Percentiles rank a stretch among this genome's conserved stretches.
These are phyloP conservation scores for Volvox africanus DNA, from an alignment of 139 green algal genomes.

Conservation along the genomic window DNA sequence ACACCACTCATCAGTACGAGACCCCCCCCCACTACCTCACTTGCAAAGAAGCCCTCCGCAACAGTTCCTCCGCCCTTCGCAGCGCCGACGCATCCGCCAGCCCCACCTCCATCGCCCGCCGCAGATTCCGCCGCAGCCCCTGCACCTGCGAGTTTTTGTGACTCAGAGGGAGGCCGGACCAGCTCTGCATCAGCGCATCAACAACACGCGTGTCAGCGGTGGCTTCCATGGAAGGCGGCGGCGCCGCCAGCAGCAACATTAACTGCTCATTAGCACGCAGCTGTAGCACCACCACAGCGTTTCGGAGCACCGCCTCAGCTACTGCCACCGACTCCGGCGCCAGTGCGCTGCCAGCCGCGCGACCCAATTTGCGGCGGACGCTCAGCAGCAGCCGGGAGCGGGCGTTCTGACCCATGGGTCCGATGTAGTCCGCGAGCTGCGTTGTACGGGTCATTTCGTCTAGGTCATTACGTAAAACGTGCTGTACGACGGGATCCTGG, in stretches of 20 bases:
- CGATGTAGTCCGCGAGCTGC: not conserved
- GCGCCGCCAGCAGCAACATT: constrained; percentile 7
- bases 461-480: constrained; percentile 14
- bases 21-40: not conserved
- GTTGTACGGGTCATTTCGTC: not conserved
- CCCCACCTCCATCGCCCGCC: not conserved
- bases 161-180: not conserved
- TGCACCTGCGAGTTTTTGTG: not conserved
- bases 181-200: not conserved
- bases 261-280: not conserved
- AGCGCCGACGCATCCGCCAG: not conserved
- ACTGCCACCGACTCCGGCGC: not conserved
- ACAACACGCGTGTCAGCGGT: not conserved
- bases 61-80: not conserved
- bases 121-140: constrained; percentile 7
- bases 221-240: not conserved
- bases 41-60: not conserved
- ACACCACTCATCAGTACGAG: no score
- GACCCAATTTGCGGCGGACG: not conserved
- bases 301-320: not conserved
- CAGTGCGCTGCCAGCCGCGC: not conserved
- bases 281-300: constrained; percentile 15
- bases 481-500: constrained; percentile 15
- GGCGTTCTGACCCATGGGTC: not conserved
- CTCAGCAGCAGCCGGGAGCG: not conserved